These are phyloP conservation scores for Serendipita indica DNA, from an alignment of 768 basidiomycete species.

Conservation along the genomic window DNA sequence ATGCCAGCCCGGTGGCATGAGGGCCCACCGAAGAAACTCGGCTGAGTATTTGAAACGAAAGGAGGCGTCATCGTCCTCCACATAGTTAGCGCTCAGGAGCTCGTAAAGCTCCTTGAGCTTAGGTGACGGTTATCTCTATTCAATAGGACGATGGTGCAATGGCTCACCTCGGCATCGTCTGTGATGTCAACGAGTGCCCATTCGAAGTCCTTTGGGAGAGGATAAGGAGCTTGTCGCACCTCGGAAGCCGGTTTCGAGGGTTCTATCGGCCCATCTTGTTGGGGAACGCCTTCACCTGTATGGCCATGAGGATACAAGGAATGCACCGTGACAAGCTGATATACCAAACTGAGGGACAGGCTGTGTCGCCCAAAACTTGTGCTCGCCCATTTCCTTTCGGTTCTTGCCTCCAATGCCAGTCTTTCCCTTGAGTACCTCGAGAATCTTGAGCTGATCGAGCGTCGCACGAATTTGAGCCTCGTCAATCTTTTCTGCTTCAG, in stretches of 20 bases:
- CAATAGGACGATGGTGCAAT: background rate
- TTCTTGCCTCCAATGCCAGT: constrained; percentile 58
- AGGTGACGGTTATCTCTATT: background rate
- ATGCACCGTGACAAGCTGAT: constrained; percentile 4
- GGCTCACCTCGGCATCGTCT: constrained; percentile 52
- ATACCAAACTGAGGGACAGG: constrained; percentile 82
- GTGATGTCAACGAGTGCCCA: constrained; percentile 76
- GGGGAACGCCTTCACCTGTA: constrained; percentile 47
- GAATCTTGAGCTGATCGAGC: constrained; percentile 64
- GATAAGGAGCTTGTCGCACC: constrained; percentile 77
- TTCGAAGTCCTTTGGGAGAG: constrained; percentile 82
- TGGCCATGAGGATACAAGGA: constrained; percentile 11
- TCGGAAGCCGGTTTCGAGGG: constrained; percentile 57
- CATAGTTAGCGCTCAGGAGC: constrained; percentile 82
- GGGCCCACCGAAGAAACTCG: constrained; percentile 90
- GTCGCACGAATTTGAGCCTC: constrained; percentile 53
- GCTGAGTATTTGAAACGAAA: constrained; percentile 94
- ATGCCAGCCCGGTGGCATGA: constrained; percentile 84
- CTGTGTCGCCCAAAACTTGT: constrained; percentile 98
- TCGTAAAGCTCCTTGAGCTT: constrained; percentile 87
- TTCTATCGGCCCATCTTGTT: constrained; percentile 82
- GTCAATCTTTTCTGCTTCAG: constrained; percentile 32
- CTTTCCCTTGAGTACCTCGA: constrained; percentile 76
- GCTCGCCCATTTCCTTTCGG: constrained; percentile 70
- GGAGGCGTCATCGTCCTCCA: constrained; percentile 91